Conservation (phyloP, 2,329 filamentous ascomycete genomes). For the Sarocladium strictum region DNA sequence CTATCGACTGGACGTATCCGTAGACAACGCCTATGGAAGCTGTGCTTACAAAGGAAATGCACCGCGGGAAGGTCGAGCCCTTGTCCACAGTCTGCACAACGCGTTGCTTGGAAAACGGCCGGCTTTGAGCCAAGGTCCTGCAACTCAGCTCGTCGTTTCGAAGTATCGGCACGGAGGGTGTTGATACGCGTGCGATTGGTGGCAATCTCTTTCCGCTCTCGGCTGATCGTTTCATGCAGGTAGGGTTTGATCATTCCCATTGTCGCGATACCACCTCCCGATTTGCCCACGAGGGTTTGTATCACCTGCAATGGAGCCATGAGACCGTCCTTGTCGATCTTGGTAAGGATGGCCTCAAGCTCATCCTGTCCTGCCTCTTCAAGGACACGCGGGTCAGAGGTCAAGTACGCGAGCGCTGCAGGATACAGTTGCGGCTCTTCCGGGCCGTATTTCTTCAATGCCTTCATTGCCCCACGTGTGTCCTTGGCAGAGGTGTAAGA, state of each 20-base stretch:
- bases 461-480: conserved; percentile 82
- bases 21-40: conserved; percentile 89
- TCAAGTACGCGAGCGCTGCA: conserved; percentile 88
- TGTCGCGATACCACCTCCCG: conserved; percentile 63
- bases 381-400: conserved; percentile 73
- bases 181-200: conserved; percentile 74
- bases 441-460: conserved; percentile 83
- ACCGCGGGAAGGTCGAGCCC: conserved; percentile 82
- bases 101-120: conserved; percentile 81
- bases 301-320: conserved; percentile 97
- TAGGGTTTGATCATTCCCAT: conserved; percentile 98
- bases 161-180: conserved; percentile 79
- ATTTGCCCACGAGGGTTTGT: conserved; percentile 72
- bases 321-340: conserved; percentile 83
- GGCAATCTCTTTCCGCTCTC: conserved; percentile 80
- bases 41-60: conserved; percentile 96
- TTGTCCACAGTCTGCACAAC: conserved; percentile 76
- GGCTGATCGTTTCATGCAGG: conserved; percentile 78
- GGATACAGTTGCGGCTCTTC: conserved; percentile 90
- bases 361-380: conserved; percentile 81
- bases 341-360: conserved; percentile 70
- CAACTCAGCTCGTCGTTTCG: conserved; percentile 72
- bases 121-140: conserved; percentile 72
- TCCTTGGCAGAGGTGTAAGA: conserved; percentile 92
- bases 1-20: conserved; percentile 18